Evolutionary conservation across 2,329 filamentous ascomycete genomes (phyloP), one percentile per base, ranked within the genome.

Genomic region (Clarireedia paspali): DNA sequence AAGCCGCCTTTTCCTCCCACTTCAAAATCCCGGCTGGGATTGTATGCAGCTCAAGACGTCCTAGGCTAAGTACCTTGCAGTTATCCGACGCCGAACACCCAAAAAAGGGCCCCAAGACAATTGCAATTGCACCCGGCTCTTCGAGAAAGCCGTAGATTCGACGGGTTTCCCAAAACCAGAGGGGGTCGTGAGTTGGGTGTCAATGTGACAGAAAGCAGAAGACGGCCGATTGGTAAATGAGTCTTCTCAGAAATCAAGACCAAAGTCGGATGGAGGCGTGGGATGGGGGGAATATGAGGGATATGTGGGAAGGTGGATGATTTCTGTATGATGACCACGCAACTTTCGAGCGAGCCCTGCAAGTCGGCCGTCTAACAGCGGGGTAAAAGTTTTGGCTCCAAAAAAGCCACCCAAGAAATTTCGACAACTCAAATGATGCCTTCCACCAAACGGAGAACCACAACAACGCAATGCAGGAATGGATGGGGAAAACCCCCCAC

Each of bases 31-130:
- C 26, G 55, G 58, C 59, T 36, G 61, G 64, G 66, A 56, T 60
- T 17, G 44, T 58, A 66, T 67, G 65, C 65, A 65, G 63, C 58
- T 57, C 56, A 61, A 60, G 55, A 57, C 59, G 59, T 53, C 45
- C 50, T 53, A 40, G 57, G 47, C 55, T 44, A 39, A 66, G 66
- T 67, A 62, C 64, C 64, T 66, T 66, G 66, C 63, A 67, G 66
- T 60, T 61, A 65, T 54, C 64, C 58, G 58, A 53, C 47, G 44
- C 56, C 56, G 56, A 26, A 55, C 42, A 58, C 36, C 40, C 15
- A 30, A 53, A 53, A n/a, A 44, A 44, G 20, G 40, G 10, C 23
- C 40, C 23, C 47, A 23, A 53, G 30, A 47, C 20, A 53, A 44
- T 30, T 14, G 20, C 6, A 47, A 17, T 24, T n/a, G 23, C 15